Base-by-base conservation (phyloP, 805 yeast species). In the Candida tallmaniae region DNA sequence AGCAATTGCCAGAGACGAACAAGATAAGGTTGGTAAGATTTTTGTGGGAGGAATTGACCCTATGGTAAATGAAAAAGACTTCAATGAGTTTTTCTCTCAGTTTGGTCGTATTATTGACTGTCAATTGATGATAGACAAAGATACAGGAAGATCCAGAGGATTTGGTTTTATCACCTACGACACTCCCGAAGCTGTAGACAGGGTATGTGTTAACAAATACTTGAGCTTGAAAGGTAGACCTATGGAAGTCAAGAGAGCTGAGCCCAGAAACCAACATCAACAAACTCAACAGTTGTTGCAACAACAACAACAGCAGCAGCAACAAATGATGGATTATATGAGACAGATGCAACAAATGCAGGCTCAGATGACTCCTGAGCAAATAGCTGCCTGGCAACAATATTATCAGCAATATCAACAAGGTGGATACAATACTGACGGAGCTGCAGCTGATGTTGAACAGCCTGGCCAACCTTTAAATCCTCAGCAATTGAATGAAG, bases 41-140 rank as follows among this genome's bases (percentile, higher is more conserved):
- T 90, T 90, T 54, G 97, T 90, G 26, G 98, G 98, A 46, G 98
- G 98, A 47, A 83, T 90, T 41, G 89, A 95, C 35, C 85, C 94
- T 14, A 90, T 86, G 54, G 96, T 89, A 34, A 87, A 88, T 43
- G 96, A 94, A 48, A 76, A 76, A 45, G 97, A 89, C 45, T 93
- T 90, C 60, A 82, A 81, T 56, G 80, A 75, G 32, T 88, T 84
- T 59, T 90, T 90, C 54, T 76, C 84, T 36, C 82, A 82, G 60
- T 90, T 81, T 60, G 97, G 97, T 48, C 77, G 78, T 27, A 89
- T 90, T 39, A 83, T 90, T 49, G 97, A 93, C 61, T 95, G 96
- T 32, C 97, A 89, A 63, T 74, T 90, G 47, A 90, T 90, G 98
- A 76, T 90, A 47, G 97, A 90, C 60, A 93, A 90, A 62, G 97